These are phyloP conservation scores for Trichoderma simmonsii DNA, from an alignment of 2,329 filamentous ascomycete species.

Conservation along the genomic window DNA sequence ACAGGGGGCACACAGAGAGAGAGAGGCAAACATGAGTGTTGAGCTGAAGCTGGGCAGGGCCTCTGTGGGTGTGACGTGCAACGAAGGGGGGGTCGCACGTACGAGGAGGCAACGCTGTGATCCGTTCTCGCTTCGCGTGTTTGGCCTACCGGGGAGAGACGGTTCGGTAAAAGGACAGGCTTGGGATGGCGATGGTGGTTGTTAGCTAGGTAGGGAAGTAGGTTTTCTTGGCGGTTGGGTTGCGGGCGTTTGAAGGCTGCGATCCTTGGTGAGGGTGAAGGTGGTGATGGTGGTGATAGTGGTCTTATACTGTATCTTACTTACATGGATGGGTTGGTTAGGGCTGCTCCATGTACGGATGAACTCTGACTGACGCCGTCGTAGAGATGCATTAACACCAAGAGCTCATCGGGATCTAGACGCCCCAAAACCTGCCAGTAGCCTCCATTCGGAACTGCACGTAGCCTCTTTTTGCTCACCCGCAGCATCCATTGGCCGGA, in stretches of 20 bases:
- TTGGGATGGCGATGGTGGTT: neutral
- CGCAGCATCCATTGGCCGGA: neutral
- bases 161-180: neutral
- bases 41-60: neutral
- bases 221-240: neutral
- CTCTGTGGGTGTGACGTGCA: neutral
- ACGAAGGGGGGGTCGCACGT: neutral
- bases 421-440: neutral
- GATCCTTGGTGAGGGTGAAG: neutral
- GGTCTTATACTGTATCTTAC: neutral
- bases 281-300: neutral
- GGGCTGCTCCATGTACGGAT: neutral
- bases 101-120: neutral
- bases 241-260: neutral
- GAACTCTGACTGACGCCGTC: too few species aligned
- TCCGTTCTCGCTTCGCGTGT: conserved; percentile 18
- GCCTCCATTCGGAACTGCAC: conserved; percentile 8
- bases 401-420: neutral
- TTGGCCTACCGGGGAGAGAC: conserved; percentile 6
- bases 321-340: neutral
- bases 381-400: neutral
- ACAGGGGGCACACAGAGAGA: neutral
- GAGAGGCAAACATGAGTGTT: neutral
- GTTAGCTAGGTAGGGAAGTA: neutral
- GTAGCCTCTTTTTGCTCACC: conserved; percentile 2